Percentiles rank a stretch among this genome's conserved stretches.
Evolutionary conservation across 1,284 basidiomycete species (phyloP).

Genomic region (Sporisorium exsertum): DNA sequence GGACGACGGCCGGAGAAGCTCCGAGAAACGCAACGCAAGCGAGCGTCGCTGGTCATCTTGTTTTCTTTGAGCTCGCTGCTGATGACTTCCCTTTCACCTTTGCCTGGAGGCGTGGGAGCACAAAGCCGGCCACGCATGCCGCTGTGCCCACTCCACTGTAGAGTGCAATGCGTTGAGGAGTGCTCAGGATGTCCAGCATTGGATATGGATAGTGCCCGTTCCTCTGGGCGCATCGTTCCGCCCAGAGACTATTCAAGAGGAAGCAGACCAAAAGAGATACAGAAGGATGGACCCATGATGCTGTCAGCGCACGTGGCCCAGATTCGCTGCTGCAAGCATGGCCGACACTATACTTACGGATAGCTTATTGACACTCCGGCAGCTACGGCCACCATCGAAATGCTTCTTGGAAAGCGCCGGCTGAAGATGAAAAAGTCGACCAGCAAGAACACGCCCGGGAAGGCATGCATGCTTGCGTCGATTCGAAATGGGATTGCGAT

Average conservation of each 20-base stretch:
- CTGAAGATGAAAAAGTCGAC: slow-evolving; percentile 45
- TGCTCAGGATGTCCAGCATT: slow-evolving; percentile 41
- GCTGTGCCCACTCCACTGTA: slow-evolving; percentile 24
- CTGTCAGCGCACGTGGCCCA: not conserved
- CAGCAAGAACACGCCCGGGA: slow-evolving; percentile 54
- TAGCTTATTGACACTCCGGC: slow-evolving; percentile 15
- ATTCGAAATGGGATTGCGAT: slow-evolving; percentile 43
- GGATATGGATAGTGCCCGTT: slow-evolving; percentile 57
- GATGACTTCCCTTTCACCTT: not conserved
- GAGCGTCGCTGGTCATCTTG: not conserved
- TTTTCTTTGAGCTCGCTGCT: slow-evolving; percentile 2
- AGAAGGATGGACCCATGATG: not conserved
- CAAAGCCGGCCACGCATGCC: slow-evolving; percentile 10
- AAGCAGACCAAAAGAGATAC: not conserved
- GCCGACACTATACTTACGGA: slow-evolving; percentile 11
- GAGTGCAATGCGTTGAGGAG: slow-evolving; percentile 21
- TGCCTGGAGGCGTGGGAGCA: slow-evolving; percentile 24
- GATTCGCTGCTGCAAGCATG: not conserved
- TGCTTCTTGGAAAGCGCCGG: slow-evolving; percentile 22
- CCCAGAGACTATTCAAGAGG: slow-evolving; percentile 36
- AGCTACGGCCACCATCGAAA: slow-evolving; percentile 12
- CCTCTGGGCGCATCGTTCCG: slow-evolving; percentile 44
- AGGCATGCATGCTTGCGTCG: slow-evolving; percentile 56
- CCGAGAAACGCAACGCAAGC: not conserved
- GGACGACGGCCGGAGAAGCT: not conserved